phyloP scores from a whole-genome alignment of 352 stramenopile genomes.

The Pythium apleroticum region DNA sequence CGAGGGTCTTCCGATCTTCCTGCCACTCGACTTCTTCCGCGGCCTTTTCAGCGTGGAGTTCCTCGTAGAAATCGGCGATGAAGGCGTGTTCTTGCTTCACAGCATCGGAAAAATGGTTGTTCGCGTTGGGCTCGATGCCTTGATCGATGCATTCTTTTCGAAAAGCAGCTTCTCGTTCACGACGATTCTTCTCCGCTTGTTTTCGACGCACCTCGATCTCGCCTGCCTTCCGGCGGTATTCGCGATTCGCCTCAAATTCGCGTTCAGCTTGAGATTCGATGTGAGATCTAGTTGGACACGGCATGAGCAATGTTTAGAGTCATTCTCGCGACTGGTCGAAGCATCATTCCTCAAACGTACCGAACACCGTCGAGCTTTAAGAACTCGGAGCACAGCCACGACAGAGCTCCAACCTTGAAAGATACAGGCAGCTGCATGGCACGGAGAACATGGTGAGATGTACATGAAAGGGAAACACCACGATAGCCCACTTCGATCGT shows the following conservation, averaged over 20 bases:
- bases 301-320: background rate
- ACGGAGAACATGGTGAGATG: background rate
- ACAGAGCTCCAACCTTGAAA: conserved; percentile 32
- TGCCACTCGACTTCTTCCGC: conserved; percentile 29
- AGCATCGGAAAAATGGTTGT: conserved; percentile 41
- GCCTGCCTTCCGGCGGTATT: conserved; percentile 30
- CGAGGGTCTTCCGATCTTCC: conserved; percentile 16
- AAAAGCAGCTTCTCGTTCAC: conserved; percentile 32
- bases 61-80: conserved; percentile 37
- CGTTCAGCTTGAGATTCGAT: conserved; percentile 34
- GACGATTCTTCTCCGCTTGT: conserved; percentile 29
- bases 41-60: conserved; percentile 27
- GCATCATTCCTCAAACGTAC: conserved; percentile 13
- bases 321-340: background rate
- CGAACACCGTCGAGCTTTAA: conserved; percentile 32
- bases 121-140: conserved; percentile 38
- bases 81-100: conserved; percentile 37
- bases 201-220: conserved; percentile 32
- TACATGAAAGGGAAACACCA: too few species aligned
- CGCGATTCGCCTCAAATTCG: conserved; percentile 34
- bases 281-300: conserved; percentile 21
- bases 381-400: conserved; percentile 34
- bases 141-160: conserved; percentile 34
- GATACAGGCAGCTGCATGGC: conserved; percentile 30
- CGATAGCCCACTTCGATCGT: background rate